These are phyloP conservation scores for Xylaria scruposa DNA, from an alignment of 495 filamentous ascomycete genomes.

Conservation along the genomic window DNA sequence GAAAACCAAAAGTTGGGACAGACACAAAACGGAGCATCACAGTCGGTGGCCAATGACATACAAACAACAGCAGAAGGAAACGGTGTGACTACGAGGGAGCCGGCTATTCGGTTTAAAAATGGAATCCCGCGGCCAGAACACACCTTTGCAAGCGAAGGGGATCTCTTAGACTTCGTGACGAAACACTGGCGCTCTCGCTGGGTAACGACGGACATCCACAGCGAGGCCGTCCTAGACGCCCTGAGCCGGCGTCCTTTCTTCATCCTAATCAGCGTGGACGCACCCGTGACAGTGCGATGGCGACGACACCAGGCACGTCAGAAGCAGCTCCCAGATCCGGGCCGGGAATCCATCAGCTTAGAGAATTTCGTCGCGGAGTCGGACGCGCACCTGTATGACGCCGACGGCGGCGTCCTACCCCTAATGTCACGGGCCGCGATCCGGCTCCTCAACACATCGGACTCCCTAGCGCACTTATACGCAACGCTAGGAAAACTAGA, in stretches of 20 bases:
- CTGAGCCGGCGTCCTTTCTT: slow-evolving; percentile 87
- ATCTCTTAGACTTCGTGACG: slow-evolving; percentile 83
- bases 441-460: slow-evolving; percentile 82
- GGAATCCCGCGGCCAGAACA: slow-evolving; percentile 32
- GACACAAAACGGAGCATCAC: background rate
- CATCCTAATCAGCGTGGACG: slow-evolving; percentile 89
- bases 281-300: slow-evolving; percentile 84
- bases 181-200: slow-evolving; percentile 80
- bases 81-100: background rate
- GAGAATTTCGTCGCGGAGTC: slow-evolving; percentile 79
- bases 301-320: slow-evolving; percentile 61
- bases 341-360: slow-evolving; percentile 57
- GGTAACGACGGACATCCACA: slow-evolving; percentile 82
- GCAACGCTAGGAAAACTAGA: slow-evolving; percentile 70
- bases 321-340: slow-evolving; percentile 48
- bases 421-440: slow-evolving; percentile 81
- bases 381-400: slow-evolving; percentile 78
- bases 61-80: slow-evolving; percentile 32
- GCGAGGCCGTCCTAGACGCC: slow-evolving; percentile 69
- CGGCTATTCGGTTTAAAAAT: slow-evolving; percentile 33
- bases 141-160: slow-evolving; percentile 63
- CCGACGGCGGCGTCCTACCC: slow-evolving; percentile 66
- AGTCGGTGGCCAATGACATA: slow-evolving; percentile 27
- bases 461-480: slow-evolving; percentile 71
- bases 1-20: background rate